Evolutionary conservation across 1,139 yeast genomes (phyloP).

Genomic region (Candida sp.): DNA sequence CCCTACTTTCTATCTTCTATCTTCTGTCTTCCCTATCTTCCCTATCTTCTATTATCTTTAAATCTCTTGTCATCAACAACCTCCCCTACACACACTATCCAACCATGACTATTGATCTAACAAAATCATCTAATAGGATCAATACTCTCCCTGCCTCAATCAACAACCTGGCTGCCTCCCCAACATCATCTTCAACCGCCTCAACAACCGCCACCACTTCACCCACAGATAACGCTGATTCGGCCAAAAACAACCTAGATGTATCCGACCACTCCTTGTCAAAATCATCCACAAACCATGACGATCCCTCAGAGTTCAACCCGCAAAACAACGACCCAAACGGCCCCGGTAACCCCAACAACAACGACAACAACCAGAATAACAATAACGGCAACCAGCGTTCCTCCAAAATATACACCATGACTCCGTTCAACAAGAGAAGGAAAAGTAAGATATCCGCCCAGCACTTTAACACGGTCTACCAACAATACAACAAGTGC

Average conservation of each 20-base stretch:
- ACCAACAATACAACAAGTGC: constrained; percentile 32
- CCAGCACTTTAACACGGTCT: constrained; percentile 6
- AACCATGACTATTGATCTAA: constrained; percentile 2
- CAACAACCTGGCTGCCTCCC: not conserved
- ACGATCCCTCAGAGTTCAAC: not conserved
- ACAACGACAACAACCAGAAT: not conserved
- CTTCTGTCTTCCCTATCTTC: not conserved
- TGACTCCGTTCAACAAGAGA: not conserved
- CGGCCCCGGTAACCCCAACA: not conserved
- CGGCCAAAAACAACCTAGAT: not conserved
- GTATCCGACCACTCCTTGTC: not conserved
- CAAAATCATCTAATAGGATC: not conserved
- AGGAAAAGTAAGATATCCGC: constrained; percentile 3
- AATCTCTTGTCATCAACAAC: not conserved
- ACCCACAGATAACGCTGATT: not conserved
- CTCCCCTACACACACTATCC: not conserved
- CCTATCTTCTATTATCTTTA: not conserved
- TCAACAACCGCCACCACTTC: not conserved
- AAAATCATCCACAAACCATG: not conserved
- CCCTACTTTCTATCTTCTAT: not conserved
- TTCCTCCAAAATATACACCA: not conserved
- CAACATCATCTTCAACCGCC: not conserved
- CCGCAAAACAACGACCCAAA: not conserved
- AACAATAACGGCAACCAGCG: not conserved
- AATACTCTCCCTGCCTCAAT: not conserved